phyloP scores from a whole-genome alignment of 306 rosid species.

The Cucumis melo region DNA sequence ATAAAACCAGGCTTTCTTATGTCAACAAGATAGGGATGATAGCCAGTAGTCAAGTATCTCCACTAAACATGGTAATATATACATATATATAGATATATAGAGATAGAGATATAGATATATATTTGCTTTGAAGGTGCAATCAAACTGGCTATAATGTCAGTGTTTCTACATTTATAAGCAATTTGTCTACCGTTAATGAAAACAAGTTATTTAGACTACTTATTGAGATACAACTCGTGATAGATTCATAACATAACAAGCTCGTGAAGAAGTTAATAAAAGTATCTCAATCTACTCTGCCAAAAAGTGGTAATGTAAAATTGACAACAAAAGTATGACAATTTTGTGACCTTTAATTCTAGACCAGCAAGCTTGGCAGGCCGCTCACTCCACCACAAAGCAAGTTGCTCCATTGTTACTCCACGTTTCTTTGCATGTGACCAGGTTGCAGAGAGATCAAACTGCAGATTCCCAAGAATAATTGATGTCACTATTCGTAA shows the following conservation, averaged over 20 bases:
- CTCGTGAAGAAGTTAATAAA: background rate
- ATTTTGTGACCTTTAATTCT: slow-evolving; percentile 49
- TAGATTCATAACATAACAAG: background rate
- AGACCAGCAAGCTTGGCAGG: slow-evolving; percentile 73
- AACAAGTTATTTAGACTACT: background rate
- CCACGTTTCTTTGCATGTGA: slow-evolving; percentile 68
- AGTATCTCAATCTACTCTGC: background rate
- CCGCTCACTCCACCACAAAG: slow-evolving; percentile 82
- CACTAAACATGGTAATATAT: background rate
- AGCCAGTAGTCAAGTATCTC: background rate
- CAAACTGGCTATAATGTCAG: background rate
- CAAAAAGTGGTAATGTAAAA: background rate
- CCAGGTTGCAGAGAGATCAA: slow-evolving; percentile 84
- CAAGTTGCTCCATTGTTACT: slow-evolving; percentile 56
- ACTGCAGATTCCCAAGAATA: slow-evolving; percentile 27
- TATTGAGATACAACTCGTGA: background rate
- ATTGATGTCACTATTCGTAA: background rate
- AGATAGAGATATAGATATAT: too few relatives aligned
- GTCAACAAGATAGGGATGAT: background rate
- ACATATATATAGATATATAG: too few relatives aligned
- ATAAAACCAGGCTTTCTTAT: background rate
- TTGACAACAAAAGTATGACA: background rate
- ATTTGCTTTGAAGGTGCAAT: background rate
- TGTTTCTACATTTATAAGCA: background rate
- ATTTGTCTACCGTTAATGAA: background rate